Base-by-base conservation (phyloP, 441 rosid genomes). In the Arabidopsis hybrid region DNA sequence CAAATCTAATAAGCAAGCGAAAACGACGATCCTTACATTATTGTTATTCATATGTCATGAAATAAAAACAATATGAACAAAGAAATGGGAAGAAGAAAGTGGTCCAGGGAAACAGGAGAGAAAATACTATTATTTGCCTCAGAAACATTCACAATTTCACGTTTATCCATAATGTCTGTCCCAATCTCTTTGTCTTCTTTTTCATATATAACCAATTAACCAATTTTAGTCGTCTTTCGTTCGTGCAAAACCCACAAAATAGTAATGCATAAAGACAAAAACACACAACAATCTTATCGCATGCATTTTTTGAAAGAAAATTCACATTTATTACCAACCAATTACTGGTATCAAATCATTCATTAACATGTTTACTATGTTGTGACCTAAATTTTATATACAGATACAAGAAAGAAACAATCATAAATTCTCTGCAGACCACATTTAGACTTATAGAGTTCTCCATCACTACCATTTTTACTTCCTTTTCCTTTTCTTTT, bases 141-240 rank as follows among this genome's bases (percentile, higher is more conserved):
- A 71, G 67, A 71, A 75, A 61, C 70, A 75, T 56, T 70, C 80
- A 76, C 76, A 58, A 75, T 69, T 75, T 62, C 72, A 71, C 73
- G 68, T 65, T 59, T 60, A 71, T 77, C 64, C 36, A 72, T 65
- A 66, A 60, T 77, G 69, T 77, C 68, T 60, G 77, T 71, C 76
- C 51, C 77, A 77, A 64, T 52, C 58, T 36, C 57, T 65, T 77
- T 77, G 58, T 77, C 68, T 71, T 77, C 64, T 77, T 65, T 57
- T 42, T 38, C 39, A 64, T 47, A 58, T 39, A 57, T 52, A n/a
- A 4, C 34, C 32, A 55, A 60, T 61, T 62, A 57, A 40, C 49
- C 49, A 59, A 59, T 65, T 35, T 77, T 39, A 63, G 56, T 65
- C 68, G 52, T 67, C 8, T 14, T 43, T 76, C 49, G 47, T 59